Conservation (phyloP, 2,329 filamentous ascomycete genomes). For the Hysterium pulicare region DNA sequence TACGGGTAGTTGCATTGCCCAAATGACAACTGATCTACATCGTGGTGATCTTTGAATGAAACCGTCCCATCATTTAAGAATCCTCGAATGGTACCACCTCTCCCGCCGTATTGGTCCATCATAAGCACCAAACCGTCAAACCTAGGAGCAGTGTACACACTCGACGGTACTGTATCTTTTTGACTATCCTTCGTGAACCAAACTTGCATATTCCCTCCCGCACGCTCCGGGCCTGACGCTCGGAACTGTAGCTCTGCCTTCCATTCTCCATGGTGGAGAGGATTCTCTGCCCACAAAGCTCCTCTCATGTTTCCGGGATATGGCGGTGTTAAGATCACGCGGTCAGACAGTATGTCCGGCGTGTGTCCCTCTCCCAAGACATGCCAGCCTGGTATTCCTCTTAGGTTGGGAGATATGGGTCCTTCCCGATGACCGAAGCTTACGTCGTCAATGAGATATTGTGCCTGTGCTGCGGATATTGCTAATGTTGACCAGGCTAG, state of each 20-base stretch:
- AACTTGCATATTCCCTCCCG: constrained; percentile 84
- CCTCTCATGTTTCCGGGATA: constrained; percentile 82
- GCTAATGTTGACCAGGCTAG: constrained; percentile 42
- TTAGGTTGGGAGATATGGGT: constrained; percentile 63
- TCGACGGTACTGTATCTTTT: constrained; percentile 63
- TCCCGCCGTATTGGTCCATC: constrained; percentile 77
- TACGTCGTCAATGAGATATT: constrained; percentile 67
- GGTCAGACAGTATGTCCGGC: constrained; percentile 73
- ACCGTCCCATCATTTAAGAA: constrained; percentile 89
- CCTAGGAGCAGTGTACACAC: constrained; percentile 76
- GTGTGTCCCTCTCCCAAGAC: constrained; percentile 52
- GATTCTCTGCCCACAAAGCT: constrained; percentile 71
- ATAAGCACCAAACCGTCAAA: constrained; percentile 92
- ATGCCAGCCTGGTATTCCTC: constrained; percentile 55
- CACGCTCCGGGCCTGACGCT: constrained; percentile 78
- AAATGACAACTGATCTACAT: constrained; percentile 82
- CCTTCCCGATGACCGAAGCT: constrained; percentile 70
- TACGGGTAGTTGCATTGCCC: constrained; percentile 89
- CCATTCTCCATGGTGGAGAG: constrained; percentile 65
- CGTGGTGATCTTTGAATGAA: constrained; percentile 72
- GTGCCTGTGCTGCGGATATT: constrained; percentile 55
- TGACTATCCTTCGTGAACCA: constrained; percentile 78
- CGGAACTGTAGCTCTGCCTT: constrained; percentile 82
- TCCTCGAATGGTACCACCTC: constrained; percentile 76
- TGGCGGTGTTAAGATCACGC: constrained; percentile 85